Base-by-base conservation (phyloP, 2,329 filamentous ascomycete genomes). In the Trichoderma oligosporum region DNA sequence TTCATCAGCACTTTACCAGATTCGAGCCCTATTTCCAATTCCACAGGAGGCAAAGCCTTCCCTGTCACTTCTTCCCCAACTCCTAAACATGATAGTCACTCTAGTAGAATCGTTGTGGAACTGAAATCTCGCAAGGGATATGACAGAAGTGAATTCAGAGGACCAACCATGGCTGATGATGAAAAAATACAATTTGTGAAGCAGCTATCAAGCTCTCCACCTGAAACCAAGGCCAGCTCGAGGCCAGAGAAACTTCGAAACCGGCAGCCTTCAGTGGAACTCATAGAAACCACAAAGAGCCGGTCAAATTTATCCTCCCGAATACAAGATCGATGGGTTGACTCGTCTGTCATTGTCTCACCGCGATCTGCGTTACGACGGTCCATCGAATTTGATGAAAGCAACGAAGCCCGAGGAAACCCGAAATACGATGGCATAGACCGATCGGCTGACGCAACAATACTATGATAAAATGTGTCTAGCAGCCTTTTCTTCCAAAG, bases 401-500 rank as follows among this genome's bases (percentile, higher is more conserved):
- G 49, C 4, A 22, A 49, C 7, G 20, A 42, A 8, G 49, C 16
- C 38, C 20, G 27, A 14, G 22, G 20, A 16, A 62, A 63, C 11
- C 60, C 66, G 4, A 64, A 63, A 35, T 72, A 72, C 56, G 67
- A 69, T 46, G 70, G 70, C n/a, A 63, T 72, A 38, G 70, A 71
- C 20, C 62, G 64, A n/a, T 49, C 61, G 16, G 35, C 49, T 35
- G 46, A 56, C n/a, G n/a, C 27, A 18, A 36, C 42, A 31, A 36
- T 22, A 39, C 16, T 29, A 27, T 59, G 39, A 39, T 31, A 16
- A 9, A 24, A 42, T 22, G 25, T 7, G 18, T 46, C 12, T 12
- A 22, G 3, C 7, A 33, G n/a, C n/a, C 18, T 45, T 33, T 29
- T 29, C 12, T 29, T 46, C 11, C 27, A 31, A n/a, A n/a, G n/a